These are phyloP conservation scores for Pleodorina starrii DNA, from an alignment of 139 green algal genomes.

Conservation along the genomic window DNA sequence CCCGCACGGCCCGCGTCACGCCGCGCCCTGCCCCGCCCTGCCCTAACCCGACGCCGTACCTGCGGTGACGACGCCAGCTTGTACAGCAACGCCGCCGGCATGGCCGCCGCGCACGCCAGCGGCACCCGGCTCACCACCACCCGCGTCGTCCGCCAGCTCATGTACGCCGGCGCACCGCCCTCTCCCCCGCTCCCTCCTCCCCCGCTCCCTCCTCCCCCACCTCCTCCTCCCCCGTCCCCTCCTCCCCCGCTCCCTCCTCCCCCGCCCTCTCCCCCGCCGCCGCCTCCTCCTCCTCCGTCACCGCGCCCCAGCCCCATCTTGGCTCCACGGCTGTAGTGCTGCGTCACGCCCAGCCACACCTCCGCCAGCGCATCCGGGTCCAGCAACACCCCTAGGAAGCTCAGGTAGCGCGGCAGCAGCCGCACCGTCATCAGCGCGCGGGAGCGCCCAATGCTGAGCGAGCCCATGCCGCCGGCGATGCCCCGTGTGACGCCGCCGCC, in stretches of 20 bases:
- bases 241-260: not conserved
- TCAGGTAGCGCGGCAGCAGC: slow-evolving; percentile 13
- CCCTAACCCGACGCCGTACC: slow-evolving; percentile 1
- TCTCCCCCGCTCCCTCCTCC: not conserved
- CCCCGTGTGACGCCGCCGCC: too few relatives aligned
- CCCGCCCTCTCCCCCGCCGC: not conserved
- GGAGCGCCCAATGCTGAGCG: not conserved
- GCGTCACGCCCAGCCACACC: slow-evolving; percentile 32
- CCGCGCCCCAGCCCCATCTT: too few relatives aligned
- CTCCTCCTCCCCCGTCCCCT: not conserved
- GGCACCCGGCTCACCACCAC: slow-evolving; percentile 18
- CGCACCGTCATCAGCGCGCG: not conserved
- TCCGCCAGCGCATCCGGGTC: slow-evolving; percentile 20
- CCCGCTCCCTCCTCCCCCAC: not conserved
- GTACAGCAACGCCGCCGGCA: slow-evolving; percentile 37
- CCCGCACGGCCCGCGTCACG: too few relatives aligned
- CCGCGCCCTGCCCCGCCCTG: too few relatives aligned
- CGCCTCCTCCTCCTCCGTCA: not conserved
- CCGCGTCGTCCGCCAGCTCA: slow-evolving; percentile 32
- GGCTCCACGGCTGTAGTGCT: not conserved
- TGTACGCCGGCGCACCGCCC: not conserved
- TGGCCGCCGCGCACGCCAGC: slow-evolving; percentile 27
- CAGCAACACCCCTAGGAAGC: slow-evolving; percentile 32
- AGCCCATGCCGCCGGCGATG: too few relatives aligned
- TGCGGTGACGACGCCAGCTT: slow-evolving; percentile 41